Evolutionary conservation across 495 filamentous ascomycete genomes (phyloP), one percentile per base, ranked within the genome.

Genomic region (Saxophila tyrrhenica): DNA sequence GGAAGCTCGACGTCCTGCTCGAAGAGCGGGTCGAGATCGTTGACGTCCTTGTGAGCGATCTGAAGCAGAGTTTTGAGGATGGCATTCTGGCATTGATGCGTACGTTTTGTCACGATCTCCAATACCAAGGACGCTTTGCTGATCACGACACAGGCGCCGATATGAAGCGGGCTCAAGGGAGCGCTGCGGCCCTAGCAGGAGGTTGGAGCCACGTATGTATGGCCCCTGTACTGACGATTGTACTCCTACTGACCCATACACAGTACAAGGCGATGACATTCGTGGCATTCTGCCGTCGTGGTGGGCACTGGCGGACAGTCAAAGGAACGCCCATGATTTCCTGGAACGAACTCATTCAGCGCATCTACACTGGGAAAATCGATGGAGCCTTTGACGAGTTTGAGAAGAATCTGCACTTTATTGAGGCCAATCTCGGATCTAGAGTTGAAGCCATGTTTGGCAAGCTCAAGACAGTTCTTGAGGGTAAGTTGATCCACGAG

Each of bases 261-360:
- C 16, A 54, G 44, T 48, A 48, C 20, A 48, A 48, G 13, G 22
- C 24, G 2, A 44, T 1, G 2, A 48, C 43, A 8, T 55, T 47
- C 22, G 19, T 23, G 2, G 52, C 52, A n/a, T 55, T 55, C 29
- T 55, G 52, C 43, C 7, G 44, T 13, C 43, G 52, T n/a, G 3
- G 3, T 1, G 52, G 52, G 2, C 3, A 11, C 16, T 55, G 42
- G 43, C 48, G 24, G 29, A 23, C 52, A 13, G 16, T 17, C 1
- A 48, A 48, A 44, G 35, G 25, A 2, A 15, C 46, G 7, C 5
- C 45, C 17, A 24, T 24, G 9, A 39, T 48, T 21, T 3, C 10
- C 25, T 55, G 52, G 52, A 55, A 55, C 35, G 25, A 16, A 7
- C 3, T 21, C 11, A 41, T 52, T 23, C 32, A 24, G 39, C 5